phyloP scores from a whole-genome alignment of 345 rosid species.

The Geranium rotundifolium region DNA sequence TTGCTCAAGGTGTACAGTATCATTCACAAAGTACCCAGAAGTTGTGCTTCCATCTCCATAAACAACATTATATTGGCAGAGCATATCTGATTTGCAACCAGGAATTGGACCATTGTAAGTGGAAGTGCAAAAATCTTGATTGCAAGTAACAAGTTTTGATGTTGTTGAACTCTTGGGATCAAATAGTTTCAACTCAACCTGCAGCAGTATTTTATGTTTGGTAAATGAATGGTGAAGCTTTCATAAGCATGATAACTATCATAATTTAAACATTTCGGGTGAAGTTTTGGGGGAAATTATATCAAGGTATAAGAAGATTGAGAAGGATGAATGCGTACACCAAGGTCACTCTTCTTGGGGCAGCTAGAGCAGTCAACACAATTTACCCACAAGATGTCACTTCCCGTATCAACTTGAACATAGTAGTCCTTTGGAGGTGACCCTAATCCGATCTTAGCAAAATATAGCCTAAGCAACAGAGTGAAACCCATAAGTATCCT shows the following conservation, averaged over 20 bases:
- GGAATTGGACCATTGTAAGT: conserved; percentile 28
- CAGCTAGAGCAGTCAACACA: conserved; percentile 55
- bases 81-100: conserved; percentile 35
- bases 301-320: too few relatives aligned
- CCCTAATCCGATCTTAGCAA: conserved; percentile 56
- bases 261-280: too few relatives aligned
- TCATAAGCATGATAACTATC: too few relatives aligned
- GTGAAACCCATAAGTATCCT: conserved; percentile 10
- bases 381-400: conserved; percentile 89
- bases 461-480: conserved; percentile 52
- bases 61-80: conserved; percentile 48
- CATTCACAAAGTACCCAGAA: conserved; percentile 55
- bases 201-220: conserved; percentile 3
- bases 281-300: too few relatives aligned
- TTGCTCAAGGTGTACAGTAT: conserved; percentile 35
- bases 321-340: conserved; percentile 31
- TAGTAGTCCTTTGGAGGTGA: conserved; percentile 58
- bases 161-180: conserved; percentile 42
- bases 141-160: conserved; percentile 32
- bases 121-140: conserved; percentile 45
- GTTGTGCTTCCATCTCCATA: conserved; percentile 87
- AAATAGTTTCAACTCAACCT: conserved; percentile 49
- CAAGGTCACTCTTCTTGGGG: conserved; percentile 60
- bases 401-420: conserved; percentile 93
- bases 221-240: too few relatives aligned